Percentiles rank a stretch among this genome's conserved stretches.
These are phyloP conservation scores for Seiridium cupressi DNA, from an alignment of 2,329 filamentous ascomycete species.

Conservation along the genomic window DNA sequence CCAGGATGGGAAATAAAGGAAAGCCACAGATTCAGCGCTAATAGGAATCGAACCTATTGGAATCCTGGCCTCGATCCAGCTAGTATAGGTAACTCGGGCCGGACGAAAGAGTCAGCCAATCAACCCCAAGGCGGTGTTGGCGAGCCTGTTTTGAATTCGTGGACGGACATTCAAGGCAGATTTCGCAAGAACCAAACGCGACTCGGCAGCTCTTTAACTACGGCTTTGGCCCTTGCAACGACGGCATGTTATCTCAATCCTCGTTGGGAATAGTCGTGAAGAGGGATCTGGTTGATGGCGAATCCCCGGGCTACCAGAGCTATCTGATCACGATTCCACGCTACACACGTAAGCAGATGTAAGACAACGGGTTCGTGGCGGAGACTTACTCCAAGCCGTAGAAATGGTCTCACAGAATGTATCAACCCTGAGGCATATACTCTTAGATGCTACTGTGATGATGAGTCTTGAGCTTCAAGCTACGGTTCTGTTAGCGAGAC, in stretches of 20 bases:
- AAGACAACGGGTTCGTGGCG: constrained; percentile 29
- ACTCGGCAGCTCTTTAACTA: constrained; percentile 41
- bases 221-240: constrained; percentile 36
- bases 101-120: no score
- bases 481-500: no score
- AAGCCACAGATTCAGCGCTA: no score
- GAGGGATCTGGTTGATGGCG: constrained; percentile 51
- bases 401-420: not conserved
- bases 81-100: no score
- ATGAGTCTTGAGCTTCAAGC: not conserved
- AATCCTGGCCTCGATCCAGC: no score
- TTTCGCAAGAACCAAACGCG: constrained; percentile 23
- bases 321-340: constrained; percentile 39
- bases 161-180: no score
- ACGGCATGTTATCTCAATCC: constrained; percentile 46
- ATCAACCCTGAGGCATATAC: constrained; percentile 34
- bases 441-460: constrained; percentile 28
- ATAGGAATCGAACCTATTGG: no score
- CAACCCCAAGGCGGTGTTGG: no score
- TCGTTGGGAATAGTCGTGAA: constrained; percentile 52
- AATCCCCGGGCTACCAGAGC: constrained; percentile 47
- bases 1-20: no score
- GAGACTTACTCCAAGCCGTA: constrained; percentile 45
- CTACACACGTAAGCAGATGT: no score
- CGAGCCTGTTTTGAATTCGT: no score